A percentile compares a stretch with the other conserved stretches of the same genome.
Conservation (phyloP, 768 basidiomycete species). For the Thelephora aurantiotincta region DNA sequence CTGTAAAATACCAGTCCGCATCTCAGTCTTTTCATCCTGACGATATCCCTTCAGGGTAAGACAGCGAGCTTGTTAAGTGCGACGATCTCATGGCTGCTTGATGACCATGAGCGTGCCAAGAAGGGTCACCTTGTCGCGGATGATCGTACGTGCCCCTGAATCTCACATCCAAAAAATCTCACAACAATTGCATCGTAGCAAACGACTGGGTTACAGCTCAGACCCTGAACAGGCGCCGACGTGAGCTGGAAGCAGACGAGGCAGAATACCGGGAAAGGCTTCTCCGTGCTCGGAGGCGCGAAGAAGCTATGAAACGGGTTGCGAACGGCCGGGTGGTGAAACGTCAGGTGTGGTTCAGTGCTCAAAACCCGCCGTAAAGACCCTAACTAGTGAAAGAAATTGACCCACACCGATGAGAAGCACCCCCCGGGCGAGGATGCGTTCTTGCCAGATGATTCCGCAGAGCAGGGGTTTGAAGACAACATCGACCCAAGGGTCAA, state of each 20-base stretch:
- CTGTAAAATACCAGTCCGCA: constrained; percentile 29
- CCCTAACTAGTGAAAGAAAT: constrained; percentile 5
- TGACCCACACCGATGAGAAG: constrained; percentile 13
- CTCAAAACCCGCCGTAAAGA: not conserved
- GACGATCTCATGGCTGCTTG: constrained; percentile 59
- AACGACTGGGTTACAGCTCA: constrained; percentile 72
- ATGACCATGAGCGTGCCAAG: constrained; percentile 53
- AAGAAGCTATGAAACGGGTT: constrained; percentile 38
- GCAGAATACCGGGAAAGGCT: constrained; percentile 48
- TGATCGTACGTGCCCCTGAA: constrained; percentile 7
- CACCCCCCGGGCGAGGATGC: constrained; percentile 38
- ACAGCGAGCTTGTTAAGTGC: constrained; percentile 71
- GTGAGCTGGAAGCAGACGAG: constrained; percentile 57
- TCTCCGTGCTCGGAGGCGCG: constrained; percentile 43
- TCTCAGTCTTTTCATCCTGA: not conserved
- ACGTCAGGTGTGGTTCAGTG: constrained; percentile 30
- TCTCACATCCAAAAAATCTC: not conserved
- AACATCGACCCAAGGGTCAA: constrained; percentile 69
- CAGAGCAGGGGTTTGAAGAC: constrained; percentile 20
- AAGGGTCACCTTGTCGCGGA: constrained; percentile 31
- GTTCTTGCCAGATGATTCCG: constrained; percentile 56
- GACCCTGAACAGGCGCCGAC: constrained; percentile 44
- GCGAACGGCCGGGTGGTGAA: constrained; percentile 46
- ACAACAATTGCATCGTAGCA: constrained; percentile 10
- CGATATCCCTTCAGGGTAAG: constrained; percentile 47